Evolutionary conservation across 768 basidiomycete species (phyloP), one percentile per base, ranked within the genome.

Genomic region (Amanita polypyramis): DNA sequence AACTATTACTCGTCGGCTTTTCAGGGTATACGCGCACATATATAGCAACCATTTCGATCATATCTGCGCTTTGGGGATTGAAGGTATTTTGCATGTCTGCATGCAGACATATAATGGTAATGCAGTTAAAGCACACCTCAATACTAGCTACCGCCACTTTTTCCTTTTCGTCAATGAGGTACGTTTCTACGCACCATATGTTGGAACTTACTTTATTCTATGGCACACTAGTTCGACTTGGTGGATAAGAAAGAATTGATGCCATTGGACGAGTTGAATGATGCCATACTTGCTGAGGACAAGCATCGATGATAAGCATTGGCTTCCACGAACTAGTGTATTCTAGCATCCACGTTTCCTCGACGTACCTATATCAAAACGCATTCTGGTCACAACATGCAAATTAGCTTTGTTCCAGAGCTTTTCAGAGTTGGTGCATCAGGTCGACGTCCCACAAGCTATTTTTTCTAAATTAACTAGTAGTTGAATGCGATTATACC

Each of bases 41-140:
- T 99, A 99, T 71, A 95, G 93, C 72, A 95, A 92, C 56, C 96
- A 99, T 65, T 98, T 99, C 63, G 96, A 98, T 58, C 95, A 98
- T 58, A 90, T 98, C 51, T 98, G 95, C 63, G 96, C 96, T 11
- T 69, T 99, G 39, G 94, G 94, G 4, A 97, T 99, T 45, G 96
- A 99, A 77, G 95, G 95, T 95, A 52, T 34, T 70, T 59, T 29
- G 43, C 5, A 11, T n/a, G n/a, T n/a, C 32, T 34, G 14, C 17
- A 27, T 34, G 33, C 34, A 19, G n/a, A 17, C 21, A 39, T 30
- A 15, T 41, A 39, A 27, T 29, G 41, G 33, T 35, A 36, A 33
- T 5, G 34, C 40, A n/a, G 30, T 30, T 45, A 52, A 36, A 98
- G 96, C 96, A 2, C 96, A 99, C 61, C 74, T 99, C 55, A 99